Evolutionary conservation across 2,329 filamentous ascomycete genomes (phyloP), one percentile per base, ranked within the genome.

Genomic region (Epichloe hybrida): DNA sequence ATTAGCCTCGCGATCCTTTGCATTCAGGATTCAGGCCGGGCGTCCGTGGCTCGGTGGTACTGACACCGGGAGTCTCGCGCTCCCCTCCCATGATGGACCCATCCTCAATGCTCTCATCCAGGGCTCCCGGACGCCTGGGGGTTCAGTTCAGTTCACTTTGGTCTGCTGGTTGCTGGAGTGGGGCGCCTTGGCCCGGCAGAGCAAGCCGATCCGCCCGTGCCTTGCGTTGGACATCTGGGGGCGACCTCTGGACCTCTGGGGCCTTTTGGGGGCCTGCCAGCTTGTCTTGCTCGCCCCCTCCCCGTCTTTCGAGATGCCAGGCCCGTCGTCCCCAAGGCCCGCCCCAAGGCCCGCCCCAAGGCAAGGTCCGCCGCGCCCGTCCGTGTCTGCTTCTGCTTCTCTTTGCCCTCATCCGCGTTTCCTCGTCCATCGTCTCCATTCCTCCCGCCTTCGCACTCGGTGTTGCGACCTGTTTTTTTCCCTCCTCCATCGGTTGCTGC

Each of bases 201-300:
- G 17, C 39, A 41, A 50, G 48, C 51, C 48, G 51, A 39, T 52
- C 48, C 51, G 51, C 51, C 51, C 51, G 51, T 52, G 49, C 51
- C 48, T 46, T 49, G 31, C n/a, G 47, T 41, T 52, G 31, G 21
- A 27, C 36, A 11, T 40, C 23, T 9, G 9, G 27, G 27, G 27
- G 27, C 27, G 27, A 31, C 27, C 20, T 21, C 20, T 21, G 1
- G 27, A 9, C 27, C 27, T 31, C 27, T 31, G 27, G 17, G 44
- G 6, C 17, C 20, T 2, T 21, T 35, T 46, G 35, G 34, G 35
- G 35, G n/a, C 31, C 44, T 38, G 37, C 44, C 44, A 50, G 38
- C 51, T 45, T 48, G 17, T 9, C 45, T 46, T 21, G 37, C 17
- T 42, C 44, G 35, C 40, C 37, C 36, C 48, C 51, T 40, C 43